Conservation (phyloP, 176 grass and related monocot genomes). For the Carex myosuroides region DNA sequence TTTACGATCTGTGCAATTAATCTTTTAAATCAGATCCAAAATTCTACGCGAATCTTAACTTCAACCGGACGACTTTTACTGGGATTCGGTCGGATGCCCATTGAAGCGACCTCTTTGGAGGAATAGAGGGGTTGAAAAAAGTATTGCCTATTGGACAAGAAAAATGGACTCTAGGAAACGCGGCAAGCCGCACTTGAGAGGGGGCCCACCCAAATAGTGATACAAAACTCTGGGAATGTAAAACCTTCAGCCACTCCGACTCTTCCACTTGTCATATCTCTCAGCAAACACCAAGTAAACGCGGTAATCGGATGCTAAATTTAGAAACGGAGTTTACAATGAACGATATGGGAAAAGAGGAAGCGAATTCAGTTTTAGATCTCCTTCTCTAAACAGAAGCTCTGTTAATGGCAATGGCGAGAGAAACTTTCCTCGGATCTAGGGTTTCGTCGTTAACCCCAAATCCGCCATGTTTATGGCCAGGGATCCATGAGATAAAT, state of each 20-base stretch:
- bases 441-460: neutral
- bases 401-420: neutral
- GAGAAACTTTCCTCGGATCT: neutral
- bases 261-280: neutral
- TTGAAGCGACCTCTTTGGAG: no score
- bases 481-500: neutral
- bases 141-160: no score
- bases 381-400: neutral
- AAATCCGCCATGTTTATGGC: neutral
- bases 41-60: no score
- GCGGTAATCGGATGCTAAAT: slow-evolving; percentile 8
- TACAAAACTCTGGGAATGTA: neutral
- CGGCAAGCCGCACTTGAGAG: no score
- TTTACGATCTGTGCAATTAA: no score
- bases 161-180: no score
- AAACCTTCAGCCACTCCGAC: neutral
- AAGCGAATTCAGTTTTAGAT: neutral
- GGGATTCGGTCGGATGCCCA: no score
- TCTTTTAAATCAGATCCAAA: no score
- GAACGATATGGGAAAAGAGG: neutral
- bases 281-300: neutral
- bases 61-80: no score
- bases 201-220: no score
- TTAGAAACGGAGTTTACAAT: neutral
- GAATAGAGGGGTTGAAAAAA: no score